Conservation (phyloP, 2,329 filamentous ascomycete genomes). For the Ophiosphaerella korrae region DNA sequence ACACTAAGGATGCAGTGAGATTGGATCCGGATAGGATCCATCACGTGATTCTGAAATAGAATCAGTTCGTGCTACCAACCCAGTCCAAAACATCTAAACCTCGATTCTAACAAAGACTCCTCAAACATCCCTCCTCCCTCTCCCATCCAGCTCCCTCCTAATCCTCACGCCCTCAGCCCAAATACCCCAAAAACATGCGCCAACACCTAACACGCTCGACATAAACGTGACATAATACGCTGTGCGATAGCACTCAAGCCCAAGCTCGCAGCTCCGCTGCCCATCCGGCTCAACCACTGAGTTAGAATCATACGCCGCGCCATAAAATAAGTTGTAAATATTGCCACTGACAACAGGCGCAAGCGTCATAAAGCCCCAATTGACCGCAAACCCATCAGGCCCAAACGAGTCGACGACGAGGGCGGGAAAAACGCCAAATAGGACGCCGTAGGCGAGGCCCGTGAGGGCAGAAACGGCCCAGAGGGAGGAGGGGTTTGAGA, state of each 20-base stretch:
- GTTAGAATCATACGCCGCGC: constrained; percentile 79
- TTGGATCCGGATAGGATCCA: too few relatives aligned
- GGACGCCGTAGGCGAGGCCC: constrained; percentile 87
- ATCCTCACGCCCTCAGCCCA: constrained; percentile 57
- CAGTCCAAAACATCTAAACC: too few relatives aligned
- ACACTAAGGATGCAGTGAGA: too few relatives aligned
- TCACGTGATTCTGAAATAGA: too few relatives aligned
- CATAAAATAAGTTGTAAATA: constrained; percentile 91
- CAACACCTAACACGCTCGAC: constrained; percentile 71
- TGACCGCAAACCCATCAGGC: constrained; percentile 84
- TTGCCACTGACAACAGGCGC: constrained; percentile 88
- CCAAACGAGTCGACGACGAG: constrained; percentile 88
- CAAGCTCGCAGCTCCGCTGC: constrained; percentile 75
- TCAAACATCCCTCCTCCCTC: constrained; percentile 40
- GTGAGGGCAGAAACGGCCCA: constrained; percentile 81
- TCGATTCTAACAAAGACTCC: not conserved
- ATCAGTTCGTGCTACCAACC: too few relatives aligned
- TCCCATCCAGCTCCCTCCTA: constrained; percentile 39
- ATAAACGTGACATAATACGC: constrained; percentile 81
- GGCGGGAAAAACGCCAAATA: constrained; percentile 93
- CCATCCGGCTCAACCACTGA: constrained; percentile 71
- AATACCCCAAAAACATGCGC: constrained; percentile 73
- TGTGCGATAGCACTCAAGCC: constrained; percentile 76
- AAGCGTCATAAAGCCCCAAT: constrained; percentile 95
- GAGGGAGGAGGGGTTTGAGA: constrained; percentile 78